Evolutionary conservation across 306 rosid genomes (phyloP), one percentile per base, ranked within the genome.

Genomic region (Astragalus membranaceus): DNA sequence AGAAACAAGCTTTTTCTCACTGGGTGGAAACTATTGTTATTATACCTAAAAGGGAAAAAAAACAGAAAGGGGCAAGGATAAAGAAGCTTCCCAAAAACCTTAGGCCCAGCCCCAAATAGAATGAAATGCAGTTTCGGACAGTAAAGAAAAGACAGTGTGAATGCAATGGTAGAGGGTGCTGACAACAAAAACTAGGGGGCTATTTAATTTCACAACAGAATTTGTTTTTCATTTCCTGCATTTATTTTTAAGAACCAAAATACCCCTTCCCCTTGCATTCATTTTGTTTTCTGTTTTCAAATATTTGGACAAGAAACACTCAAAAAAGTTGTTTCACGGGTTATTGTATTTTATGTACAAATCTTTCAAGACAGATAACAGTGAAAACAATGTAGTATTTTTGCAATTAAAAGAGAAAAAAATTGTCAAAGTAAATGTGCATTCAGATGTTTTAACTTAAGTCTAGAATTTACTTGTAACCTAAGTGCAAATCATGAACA

Each of bases 401-500:
- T 51, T 10, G 20, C 9, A 51, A 16, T 16, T 16, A 53, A 5
- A 23, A 23, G 17, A 10, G 62, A 55, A 30, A 55, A 14, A n/a
- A 13, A 7, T 8, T 58, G 23, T 35, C 65, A 58, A 58, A 37
- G 4, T 13, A 58, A 58, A 35, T 5, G 13, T 43, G 43, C 44
- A 23, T 8, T 35, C 6, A 8, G 29, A 35, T 2, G 30, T 59
- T 51, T 17, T 26, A 51, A 51, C 57, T 26, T 26, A 59, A 42
- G 54, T 37, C 36, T 48, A 55, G 7, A 59, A 52, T 65, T 67
- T 36, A 41, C 64, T 48, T 50, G 37, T 41, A 63, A 30, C 71
- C 59, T 69, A 60, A 44, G 52, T 10, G 55, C 20, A 37, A 72
- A 67, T 58, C 72, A 78, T 66, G 33, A 14, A 47, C 37, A 58